Evolutionary conservation across 306 rosid genomes (phyloP).

Genomic region (Vigna mungo): DNA sequence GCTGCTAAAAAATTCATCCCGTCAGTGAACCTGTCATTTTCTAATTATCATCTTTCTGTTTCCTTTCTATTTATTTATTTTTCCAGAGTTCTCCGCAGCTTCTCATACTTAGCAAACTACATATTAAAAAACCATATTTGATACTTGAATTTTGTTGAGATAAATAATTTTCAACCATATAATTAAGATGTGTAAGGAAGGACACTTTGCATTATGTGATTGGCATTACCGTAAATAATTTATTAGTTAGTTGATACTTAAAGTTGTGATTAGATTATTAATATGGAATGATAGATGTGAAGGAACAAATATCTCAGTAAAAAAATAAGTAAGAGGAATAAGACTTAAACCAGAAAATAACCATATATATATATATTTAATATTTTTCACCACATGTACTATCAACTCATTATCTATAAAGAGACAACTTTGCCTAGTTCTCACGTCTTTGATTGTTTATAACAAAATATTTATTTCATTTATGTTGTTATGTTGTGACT

Average conservation of each 20-base stretch:
- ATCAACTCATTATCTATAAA: too few species aligned
- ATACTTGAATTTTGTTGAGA: not conserved
- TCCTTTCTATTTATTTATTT: not conserved
- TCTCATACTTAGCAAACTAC: not conserved
- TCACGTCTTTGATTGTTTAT: too few species aligned
- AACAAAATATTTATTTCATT: too few species aligned
- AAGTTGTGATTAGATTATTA: not conserved
- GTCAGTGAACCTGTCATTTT: not conserved
- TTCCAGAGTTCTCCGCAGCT: not conserved
- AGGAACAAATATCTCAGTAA: not conserved
- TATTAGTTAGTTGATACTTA: not conserved
- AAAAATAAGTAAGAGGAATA: not conserved
- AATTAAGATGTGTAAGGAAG: not conserved
- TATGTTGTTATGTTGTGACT: too few species aligned
- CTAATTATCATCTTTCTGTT: not conserved
- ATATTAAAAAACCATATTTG: not conserved
- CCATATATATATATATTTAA: not conserved
- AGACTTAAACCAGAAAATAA: too few species aligned
- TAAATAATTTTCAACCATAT: too few species aligned
- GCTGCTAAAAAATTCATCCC: not conserved
- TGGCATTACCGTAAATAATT: not conserved
- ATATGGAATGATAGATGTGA: not conserved
- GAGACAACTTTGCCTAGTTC: too few species aligned
- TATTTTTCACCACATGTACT: too few species aligned
- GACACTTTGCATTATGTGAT: not conserved